phyloP scores from a whole-genome alignment of 345 rosid genomes.

The Ceriops decandra region DNA sequence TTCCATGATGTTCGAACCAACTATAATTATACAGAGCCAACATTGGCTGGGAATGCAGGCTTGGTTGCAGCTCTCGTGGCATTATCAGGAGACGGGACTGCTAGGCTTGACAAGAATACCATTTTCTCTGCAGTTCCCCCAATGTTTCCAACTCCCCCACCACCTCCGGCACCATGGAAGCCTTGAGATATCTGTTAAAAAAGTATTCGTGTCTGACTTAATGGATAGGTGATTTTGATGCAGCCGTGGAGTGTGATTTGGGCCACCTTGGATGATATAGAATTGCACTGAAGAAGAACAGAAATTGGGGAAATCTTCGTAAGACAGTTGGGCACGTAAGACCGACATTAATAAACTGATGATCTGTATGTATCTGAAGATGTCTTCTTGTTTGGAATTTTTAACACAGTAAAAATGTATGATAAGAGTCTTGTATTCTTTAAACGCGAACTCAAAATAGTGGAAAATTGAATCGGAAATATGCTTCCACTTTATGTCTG shows the following conservation, averaged over 20 bases:
- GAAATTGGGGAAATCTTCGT: background rate
- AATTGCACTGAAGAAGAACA: background rate
- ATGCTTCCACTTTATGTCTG: too few relatives aligned
- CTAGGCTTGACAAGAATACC: slow-evolving; percentile 20
- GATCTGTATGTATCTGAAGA: too few relatives aligned
- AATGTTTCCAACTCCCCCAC: background rate
- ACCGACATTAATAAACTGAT: too few relatives aligned
- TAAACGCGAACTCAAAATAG: too few relatives aligned
- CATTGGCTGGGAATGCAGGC: slow-evolving; percentile 25
- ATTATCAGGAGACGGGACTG: slow-evolving; percentile 9
- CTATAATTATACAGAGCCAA: slow-evolving; percentile 24
- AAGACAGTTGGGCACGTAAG: too few relatives aligned
- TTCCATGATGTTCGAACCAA: slow-evolving; percentile 22
- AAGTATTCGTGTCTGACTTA: background rate
- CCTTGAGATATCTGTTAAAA: background rate
- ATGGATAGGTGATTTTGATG: background rate
- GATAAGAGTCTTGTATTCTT: too few relatives aligned
- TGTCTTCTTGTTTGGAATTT: too few relatives aligned
- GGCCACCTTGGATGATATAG: background rate
- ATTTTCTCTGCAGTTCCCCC: slow-evolving; percentile 22
- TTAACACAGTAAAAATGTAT: too few relatives aligned
- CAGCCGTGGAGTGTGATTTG: background rate
- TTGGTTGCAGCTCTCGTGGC: slow-evolving; percentile 23
- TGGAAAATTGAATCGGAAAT: too few relatives aligned
- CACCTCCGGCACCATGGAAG: slow-evolving; percentile 14